Evolutionary conservation across 2,329 filamentous ascomycete genomes (phyloP).

Genomic region (Epichloe sp.): DNA sequence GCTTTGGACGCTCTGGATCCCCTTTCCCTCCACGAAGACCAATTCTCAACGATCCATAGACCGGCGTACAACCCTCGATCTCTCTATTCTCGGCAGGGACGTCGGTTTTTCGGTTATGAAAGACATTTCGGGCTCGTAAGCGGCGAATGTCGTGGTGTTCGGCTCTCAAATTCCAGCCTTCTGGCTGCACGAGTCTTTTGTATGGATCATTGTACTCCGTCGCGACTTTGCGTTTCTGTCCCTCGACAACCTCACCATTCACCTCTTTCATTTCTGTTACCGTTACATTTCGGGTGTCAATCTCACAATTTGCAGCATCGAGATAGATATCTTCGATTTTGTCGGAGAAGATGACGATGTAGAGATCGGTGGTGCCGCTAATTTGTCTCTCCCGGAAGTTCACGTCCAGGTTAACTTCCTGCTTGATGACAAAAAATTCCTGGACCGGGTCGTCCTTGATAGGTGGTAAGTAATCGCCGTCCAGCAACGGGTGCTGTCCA

Average conservation of each 20-base stretch:
- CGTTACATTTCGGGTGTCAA: constrained; percentile 40
- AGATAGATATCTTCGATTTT: constrained; percentile 45
- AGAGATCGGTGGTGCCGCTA: constrained; percentile 69
- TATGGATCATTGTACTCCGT: constrained; percentile 52
- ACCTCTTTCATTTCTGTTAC: constrained; percentile 29
- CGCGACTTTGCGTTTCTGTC: constrained; percentile 26
- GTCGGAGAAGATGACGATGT: constrained; percentile 51
- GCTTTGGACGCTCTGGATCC: constrained; percentile 25
- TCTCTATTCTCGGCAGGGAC: constrained; percentile 42
- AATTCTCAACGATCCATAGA: constrained; percentile 38
- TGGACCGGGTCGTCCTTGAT: constrained; percentile 23
- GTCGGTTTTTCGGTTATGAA: constrained; percentile 38
- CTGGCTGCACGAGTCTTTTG: constrained; percentile 48
- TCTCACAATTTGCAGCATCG: constrained; percentile 49
- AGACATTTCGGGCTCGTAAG: constrained; percentile 47
- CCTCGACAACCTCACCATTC: constrained; percentile 22
- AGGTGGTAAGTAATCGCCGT: constrained; percentile 20
- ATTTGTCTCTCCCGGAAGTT: constrained; percentile 67
- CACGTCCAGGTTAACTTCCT: constrained; percentile 80
- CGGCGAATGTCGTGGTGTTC: constrained; percentile 64
- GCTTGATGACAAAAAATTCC: constrained; percentile 52
- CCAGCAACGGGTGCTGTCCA: constrained; percentile 16
- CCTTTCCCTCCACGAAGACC: constrained; percentile 26
- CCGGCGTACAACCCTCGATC: constrained; percentile 40
- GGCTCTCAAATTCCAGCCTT: constrained; percentile 48